A percentile compares a stretch with the other conserved stretches of the same genome.
Evolutionary conservation across 2,329 filamentous ascomycete genomes (phyloP).

Genomic region (Neofusicoccum kwambonambiense): DNA sequence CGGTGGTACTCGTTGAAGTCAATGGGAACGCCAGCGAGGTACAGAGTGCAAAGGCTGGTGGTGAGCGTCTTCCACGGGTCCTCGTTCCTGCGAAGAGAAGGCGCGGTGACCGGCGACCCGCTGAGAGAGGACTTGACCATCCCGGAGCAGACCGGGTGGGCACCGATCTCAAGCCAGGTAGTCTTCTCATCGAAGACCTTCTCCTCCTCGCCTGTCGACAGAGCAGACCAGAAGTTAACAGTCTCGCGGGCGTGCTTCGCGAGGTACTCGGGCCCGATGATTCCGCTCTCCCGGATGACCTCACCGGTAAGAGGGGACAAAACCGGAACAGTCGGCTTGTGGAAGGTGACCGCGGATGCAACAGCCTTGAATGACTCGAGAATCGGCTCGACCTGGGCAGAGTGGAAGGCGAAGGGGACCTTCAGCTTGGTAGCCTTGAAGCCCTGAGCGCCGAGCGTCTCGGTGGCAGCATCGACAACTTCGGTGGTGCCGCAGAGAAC

Average conservation of each 20-base stretch:
- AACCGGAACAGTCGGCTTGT: constrained; percentile 59
- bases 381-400: constrained; percentile 63
- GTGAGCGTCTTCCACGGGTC: constrained; percentile 64
- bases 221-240: constrained; percentile 66
- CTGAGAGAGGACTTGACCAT: constrained; percentile 67
- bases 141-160: constrained; percentile 66
- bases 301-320: constrained; percentile 67
- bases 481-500: constrained; percentile 67
- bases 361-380: constrained; percentile 58
- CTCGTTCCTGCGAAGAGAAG: constrained; percentile 63
- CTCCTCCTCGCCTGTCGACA: constrained; percentile 59
- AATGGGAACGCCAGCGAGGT: constrained; percentile 61
- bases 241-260: constrained; percentile 64
- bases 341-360: constrained; percentile 56
- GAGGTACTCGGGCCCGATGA: constrained; percentile 62
- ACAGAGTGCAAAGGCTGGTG: constrained; percentile 58
- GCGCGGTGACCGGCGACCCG: constrained; percentile 53
- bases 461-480: constrained; percentile 56
- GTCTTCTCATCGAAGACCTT: constrained; percentile 64
- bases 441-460: constrained; percentile 50
- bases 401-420: constrained; percentile 67
- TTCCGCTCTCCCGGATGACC: constrained; percentile 57
- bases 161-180: constrained; percentile 72
- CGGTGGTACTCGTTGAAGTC: constrained; percentile 71
- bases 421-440: constrained; percentile 64